Percentiles rank a stretch among this genome's conserved stretches.
phyloP scores from a whole-genome alignment of 192 early-diverging fungal genomes.

The Podila minutissima region DNA sequence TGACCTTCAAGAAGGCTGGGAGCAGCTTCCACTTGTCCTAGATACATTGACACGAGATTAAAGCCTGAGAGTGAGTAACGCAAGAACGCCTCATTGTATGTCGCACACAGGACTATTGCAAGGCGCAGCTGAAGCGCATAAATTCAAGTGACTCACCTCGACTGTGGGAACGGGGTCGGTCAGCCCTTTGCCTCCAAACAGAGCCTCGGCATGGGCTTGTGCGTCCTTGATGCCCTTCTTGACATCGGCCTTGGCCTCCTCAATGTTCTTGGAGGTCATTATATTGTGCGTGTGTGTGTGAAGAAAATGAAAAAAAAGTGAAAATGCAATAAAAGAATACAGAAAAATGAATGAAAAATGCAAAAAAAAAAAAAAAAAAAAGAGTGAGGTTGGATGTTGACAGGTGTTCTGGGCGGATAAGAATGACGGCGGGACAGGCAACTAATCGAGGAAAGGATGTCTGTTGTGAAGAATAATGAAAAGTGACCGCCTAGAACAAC shows the following conservation, averaged over 20 bases:
- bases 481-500: not conserved
- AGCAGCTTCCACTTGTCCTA: slow-evolving; percentile 99
- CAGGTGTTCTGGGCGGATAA: not conserved
- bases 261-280: slow-evolving; percentile 47
- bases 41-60: not conserved
- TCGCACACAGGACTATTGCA: not conserved
- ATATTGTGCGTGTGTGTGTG: not conserved
- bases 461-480: too few relatives aligned
- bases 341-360: not conserved
- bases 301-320: not conserved
- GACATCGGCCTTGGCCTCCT: slow-evolving; percentile 46
- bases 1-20: slow-evolving; percentile 96
- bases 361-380: too few relatives aligned
- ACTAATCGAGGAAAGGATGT: too few relatives aligned
- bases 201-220: slow-evolving; percentile 31
- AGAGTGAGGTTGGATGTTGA: not conserved
- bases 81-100: not conserved
- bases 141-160: slow-evolving; percentile 42
- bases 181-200: slow-evolving; percentile 52
- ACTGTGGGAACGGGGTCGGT: slow-evolving; percentile 59
- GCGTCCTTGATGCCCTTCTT: slow-evolving; percentile 38
- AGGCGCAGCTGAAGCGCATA: slow-evolving; percentile 12
- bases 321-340: not conserved
- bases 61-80: too few relatives aligned
- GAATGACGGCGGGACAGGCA: too few relatives aligned